phyloP scores from a whole-genome alignment of 169 alveolate genomes.

The Plasmodium gallinaceum region DNA sequence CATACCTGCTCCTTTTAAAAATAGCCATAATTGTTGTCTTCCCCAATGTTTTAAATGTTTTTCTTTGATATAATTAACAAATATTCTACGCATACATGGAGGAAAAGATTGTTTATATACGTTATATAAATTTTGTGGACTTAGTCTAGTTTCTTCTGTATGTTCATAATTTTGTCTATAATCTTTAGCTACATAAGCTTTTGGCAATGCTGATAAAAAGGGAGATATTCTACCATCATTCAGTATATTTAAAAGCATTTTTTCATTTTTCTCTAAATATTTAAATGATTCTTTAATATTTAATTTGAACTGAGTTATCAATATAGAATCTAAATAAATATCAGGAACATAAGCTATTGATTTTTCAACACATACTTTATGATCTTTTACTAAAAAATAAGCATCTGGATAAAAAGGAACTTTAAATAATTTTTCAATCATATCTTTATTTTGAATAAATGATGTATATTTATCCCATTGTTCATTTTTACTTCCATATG shows the following conservation, averaged over 20 bases:
- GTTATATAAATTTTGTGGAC: constrained; percentile 72
- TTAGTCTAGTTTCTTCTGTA: constrained; percentile 49
- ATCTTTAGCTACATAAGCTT: constrained; percentile 77
- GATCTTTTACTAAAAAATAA: constrained; percentile 77
- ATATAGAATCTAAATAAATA: constrained; percentile 76
- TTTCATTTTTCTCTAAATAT: constrained; percentile 71
- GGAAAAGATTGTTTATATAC: constrained; percentile 90
- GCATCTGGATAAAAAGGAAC: constrained; percentile 88
- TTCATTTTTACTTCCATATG: constrained; percentile 68
- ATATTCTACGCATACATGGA: constrained; percentile 93
- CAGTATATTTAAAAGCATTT: constrained; percentile 43
- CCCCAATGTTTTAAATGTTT: constrained; percentile 91
- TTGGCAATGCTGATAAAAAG: constrained; percentile 71
- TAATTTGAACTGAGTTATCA: constrained; percentile 78
- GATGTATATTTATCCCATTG: constrained; percentile 79
- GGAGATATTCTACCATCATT: constrained; percentile 78
- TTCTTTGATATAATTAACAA: constrained; percentile 86
- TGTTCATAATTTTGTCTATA: constrained; percentile 75
- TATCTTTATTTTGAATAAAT: constrained; percentile 46
- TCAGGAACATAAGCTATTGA: constrained; percentile 82
- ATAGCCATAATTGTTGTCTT: constrained; percentile 92
- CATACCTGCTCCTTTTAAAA: constrained; percentile 93
- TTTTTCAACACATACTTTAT: constrained; percentile 77
- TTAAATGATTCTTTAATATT: constrained; percentile 75
- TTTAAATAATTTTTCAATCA: constrained; percentile 58